phyloP scores from a whole-genome alignment of 2,329 filamentous ascomycete genomes.

The Fusarium subtropicale region DNA sequence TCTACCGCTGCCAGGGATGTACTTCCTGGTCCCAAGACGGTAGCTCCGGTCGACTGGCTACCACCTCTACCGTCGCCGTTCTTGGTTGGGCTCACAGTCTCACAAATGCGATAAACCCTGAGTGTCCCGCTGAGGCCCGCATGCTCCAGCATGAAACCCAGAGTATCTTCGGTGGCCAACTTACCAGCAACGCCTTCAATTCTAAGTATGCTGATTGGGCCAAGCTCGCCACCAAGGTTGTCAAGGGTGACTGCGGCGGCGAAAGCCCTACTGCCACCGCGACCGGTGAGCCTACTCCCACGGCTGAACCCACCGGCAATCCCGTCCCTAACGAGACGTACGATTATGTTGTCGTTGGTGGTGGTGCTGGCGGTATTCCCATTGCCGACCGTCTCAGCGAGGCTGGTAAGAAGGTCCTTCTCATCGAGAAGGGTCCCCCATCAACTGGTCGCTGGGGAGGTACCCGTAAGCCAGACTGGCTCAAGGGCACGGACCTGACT shows the following conservation, averaged over 20 bases:
- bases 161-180: slow-evolving; percentile 17
- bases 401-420: slow-evolving; percentile 13
- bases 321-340: slow-evolving; percentile 13
- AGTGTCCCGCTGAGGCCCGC: slow-evolving; percentile 4
- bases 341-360: slow-evolving; percentile 12
- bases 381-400: slow-evolving; percentile 16
- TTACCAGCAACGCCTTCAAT: slow-evolving; percentile 9
- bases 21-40: slow-evolving; percentile 20
- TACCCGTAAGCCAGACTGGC: slow-evolving; percentile 17
- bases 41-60: not conserved
- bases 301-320: not conserved
- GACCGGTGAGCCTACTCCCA: not conserved
- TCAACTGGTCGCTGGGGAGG: slow-evolving; percentile 16
- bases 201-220: not conserved
- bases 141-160: slow-evolving; percentile 20
- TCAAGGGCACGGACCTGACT: slow-evolving; percentile 3
- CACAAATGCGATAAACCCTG: slow-evolving; percentile 5
- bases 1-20: slow-evolving; percentile 22
- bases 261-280: not conserved
- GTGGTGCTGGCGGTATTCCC: slow-evolving; percentile 13
- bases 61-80: not conserved
- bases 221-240: slow-evolving; percentile 11
- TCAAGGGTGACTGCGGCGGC: not conserved
- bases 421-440: slow-evolving; percentile 16
- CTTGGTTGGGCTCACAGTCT: slow-evolving; percentile 17